These are phyloP conservation scores for Coprinopsis sp. DNA, from an alignment of 768 basidiomycete species.

Conservation along the genomic window DNA sequence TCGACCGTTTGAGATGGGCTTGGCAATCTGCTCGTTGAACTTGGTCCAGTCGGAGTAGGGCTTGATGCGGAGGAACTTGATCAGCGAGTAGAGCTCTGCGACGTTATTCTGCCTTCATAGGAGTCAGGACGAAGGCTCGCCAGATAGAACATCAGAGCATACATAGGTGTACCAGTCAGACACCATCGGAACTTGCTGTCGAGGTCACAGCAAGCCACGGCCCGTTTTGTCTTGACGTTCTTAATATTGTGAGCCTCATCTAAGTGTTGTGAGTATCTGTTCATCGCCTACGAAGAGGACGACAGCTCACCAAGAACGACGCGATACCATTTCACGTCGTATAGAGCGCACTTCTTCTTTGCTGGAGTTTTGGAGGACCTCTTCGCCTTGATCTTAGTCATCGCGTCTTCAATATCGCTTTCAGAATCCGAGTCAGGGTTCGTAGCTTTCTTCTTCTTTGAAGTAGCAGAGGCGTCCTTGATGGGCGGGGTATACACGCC, in stretches of 20 bases:
- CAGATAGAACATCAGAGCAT: slow-evolving; percentile 19
- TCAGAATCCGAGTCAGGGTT: slow-evolving; percentile 33
- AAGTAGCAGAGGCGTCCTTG: slow-evolving; percentile 49
- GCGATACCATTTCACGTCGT: slow-evolving; percentile 76
- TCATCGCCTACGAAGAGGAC: not conserved
- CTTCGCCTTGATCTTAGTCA: slow-evolving; percentile 36
- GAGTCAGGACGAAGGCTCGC: slow-evolving; percentile 7
- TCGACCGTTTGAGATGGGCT: slow-evolving; percentile 69
- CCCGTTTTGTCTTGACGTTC: slow-evolving; percentile 73
- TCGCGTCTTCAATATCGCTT: slow-evolving; percentile 41
- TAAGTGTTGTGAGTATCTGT: slow-evolving; percentile 19
- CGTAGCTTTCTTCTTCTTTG: slow-evolving; percentile 37
- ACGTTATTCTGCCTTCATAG: slow-evolving; percentile 76
- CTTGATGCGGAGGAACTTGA: slow-evolving; percentile 82
- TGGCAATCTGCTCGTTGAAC: slow-evolving; percentile 76
- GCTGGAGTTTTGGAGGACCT: slow-evolving; percentile 30
- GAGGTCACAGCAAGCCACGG: slow-evolving; percentile 76
- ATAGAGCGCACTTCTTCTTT: slow-evolving; percentile 63
- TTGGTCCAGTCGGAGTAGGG: slow-evolving; percentile 76
- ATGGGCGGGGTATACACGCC: slow-evolving; percentile 42
- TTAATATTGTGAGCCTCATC: slow-evolving; percentile 97
- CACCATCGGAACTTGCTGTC: slow-evolving; percentile 82
- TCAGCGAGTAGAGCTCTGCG: slow-evolving; percentile 82
- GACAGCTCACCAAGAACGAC: slow-evolving; percentile 75
- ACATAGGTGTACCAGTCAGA: slow-evolving; percentile 82